These are phyloP conservation scores for Daedaleopsis sinensis DNA, from an alignment of 768 basidiomycete species.

Conservation along the genomic window DNA sequence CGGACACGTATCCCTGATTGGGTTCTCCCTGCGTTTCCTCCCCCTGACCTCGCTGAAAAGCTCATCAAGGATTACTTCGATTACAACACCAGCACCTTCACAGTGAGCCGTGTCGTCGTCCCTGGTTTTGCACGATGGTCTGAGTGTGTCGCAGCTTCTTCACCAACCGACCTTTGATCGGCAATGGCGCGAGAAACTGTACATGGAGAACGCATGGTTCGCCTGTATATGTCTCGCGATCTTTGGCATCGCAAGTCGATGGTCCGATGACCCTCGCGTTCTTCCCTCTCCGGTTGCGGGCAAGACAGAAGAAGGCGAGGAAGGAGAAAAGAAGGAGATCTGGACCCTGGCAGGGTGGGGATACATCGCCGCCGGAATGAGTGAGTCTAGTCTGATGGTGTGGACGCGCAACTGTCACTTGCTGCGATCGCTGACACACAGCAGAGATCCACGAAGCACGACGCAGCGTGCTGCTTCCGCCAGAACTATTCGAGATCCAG, in stretches of 20 bases:
- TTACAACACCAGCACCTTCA: conserved; percentile 59
- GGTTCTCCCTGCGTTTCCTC: conserved; percentile 57
- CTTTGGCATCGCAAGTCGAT: conserved; percentile 34
- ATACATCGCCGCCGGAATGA: conserved; percentile 60
- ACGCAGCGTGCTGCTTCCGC: conserved; percentile 55
- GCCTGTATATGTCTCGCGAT: conserved; percentile 33
- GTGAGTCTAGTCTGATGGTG: conserved; percentile 35
- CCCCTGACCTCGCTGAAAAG: conserved; percentile 54
- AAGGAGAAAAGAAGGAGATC: conserved; percentile 35
- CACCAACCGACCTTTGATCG: conserved; percentile 27
- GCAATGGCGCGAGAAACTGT: conserved; percentile 22
- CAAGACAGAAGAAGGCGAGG: conserved; percentile 27
- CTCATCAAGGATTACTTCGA: conserved; percentile 74
- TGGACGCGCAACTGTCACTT: neutral
- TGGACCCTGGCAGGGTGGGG: conserved; percentile 63
- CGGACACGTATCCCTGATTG: conserved; percentile 20
- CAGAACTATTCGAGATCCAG: conserved; percentile 66
- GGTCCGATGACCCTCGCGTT: conserved; percentile 31
- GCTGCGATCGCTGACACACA: conserved; percentile 12
- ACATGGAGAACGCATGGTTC: conserved; percentile 32
- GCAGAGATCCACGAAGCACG: conserved; percentile 55
- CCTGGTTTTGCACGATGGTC: conserved; percentile 51
- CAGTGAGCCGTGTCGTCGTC: conserved; percentile 28
- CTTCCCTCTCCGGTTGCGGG: conserved; percentile 22
- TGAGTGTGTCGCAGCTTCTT: conserved; percentile 10